Evolutionary conservation across 495 filamentous ascomycete genomes (phyloP).

Genomic region (Apiosordaria backusii): DNA sequence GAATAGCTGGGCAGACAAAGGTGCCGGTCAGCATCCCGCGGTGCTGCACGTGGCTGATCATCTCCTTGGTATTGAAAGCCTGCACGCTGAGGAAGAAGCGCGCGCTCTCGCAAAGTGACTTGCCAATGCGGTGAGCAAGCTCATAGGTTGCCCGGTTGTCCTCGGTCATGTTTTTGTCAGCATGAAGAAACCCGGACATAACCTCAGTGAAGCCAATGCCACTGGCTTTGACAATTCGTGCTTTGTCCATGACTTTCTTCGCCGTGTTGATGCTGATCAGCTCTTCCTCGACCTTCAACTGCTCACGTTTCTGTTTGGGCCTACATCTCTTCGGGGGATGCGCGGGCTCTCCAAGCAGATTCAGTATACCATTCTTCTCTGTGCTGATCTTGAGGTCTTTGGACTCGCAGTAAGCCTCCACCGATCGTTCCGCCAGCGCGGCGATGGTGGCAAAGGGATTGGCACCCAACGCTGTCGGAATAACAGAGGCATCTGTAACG

Average conservation of each 20-base stretch:
- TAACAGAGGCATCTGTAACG: slow-evolving; percentile 59
- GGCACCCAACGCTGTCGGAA: slow-evolving; percentile 62
- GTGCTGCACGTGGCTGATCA: slow-evolving; percentile 47
- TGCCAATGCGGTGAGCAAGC: slow-evolving; percentile 51
- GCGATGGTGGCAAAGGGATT: slow-evolving; percentile 71
- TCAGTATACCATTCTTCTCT: slow-evolving; percentile 49
- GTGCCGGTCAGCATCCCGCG: slow-evolving; percentile 58
- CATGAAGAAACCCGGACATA: slow-evolving; percentile 60
- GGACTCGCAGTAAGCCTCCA: slow-evolving; percentile 46
- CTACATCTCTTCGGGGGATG: slow-evolving; percentile 20
- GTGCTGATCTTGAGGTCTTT: slow-evolving; percentile 47
- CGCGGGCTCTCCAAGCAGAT: slow-evolving; percentile 44
- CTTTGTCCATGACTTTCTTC: slow-evolving; percentile 39
- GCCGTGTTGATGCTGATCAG: slow-evolving; percentile 36
- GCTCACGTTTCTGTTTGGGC: slow-evolving; percentile 15
- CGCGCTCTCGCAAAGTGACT: slow-evolving; percentile 50
- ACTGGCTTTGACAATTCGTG: slow-evolving; percentile 40
- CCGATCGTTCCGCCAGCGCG: slow-evolving; percentile 60
- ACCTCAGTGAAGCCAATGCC: slow-evolving; percentile 61
- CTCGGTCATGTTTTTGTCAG: slow-evolving; percentile 44
- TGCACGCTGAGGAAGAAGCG: slow-evolving; percentile 60
- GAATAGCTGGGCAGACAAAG: slow-evolving; percentile 56
- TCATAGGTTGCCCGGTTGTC: slow-evolving; percentile 51
- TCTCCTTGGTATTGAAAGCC: slow-evolving; percentile 45
- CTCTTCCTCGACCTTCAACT: slow-evolving; percentile 25